Evolutionary conservation across 2,329 filamentous ascomycete species (phyloP).

Genomic region (Cercospora brassicicola): DNA sequence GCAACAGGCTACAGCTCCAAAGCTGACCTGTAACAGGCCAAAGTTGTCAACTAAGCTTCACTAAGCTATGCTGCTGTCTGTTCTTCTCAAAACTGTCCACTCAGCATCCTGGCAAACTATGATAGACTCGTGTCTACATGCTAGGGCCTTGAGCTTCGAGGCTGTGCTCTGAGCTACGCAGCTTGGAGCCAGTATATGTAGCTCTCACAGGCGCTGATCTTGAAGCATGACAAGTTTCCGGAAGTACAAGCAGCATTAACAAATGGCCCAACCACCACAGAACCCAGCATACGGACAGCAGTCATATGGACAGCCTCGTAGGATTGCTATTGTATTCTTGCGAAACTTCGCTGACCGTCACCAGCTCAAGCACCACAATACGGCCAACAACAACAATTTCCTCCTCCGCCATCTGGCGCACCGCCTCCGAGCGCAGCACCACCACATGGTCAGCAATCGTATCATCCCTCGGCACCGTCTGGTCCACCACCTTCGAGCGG

Average conservation of each 20-base stretch:
- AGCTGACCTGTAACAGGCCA: neutral
- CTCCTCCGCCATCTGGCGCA: slow-evolving; percentile 32
- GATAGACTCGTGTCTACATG: neutral
- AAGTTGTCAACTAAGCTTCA: neutral
- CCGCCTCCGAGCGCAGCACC: slow-evolving; percentile 31
- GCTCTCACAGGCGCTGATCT: neutral
- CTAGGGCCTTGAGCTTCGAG: neutral
- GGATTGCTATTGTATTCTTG: neutral
- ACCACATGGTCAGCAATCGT: neutral
- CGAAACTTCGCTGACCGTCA: neutral
- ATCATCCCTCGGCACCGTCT: slow-evolving; percentile 32
- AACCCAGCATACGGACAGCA: neutral
- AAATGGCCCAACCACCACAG: neutral
- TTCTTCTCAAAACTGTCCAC: neutral
- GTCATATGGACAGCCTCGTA: neutral
- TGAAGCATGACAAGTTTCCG: neutral
- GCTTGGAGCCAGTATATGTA: neutral
- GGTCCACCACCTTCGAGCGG: slow-evolving; percentile 33
- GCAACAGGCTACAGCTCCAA: neutral
- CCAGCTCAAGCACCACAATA: slow-evolving; percentile 26
- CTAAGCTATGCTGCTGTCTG: neutral
- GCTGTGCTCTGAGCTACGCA: neutral
- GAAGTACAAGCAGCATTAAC: neutral
- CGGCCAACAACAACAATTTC: slow-evolving; percentile 31
- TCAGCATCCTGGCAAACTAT: neutral